phyloP scores from a whole-genome alignment of 2,329 filamentous ascomycete species.

The Xenoacremonium recifei region DNA sequence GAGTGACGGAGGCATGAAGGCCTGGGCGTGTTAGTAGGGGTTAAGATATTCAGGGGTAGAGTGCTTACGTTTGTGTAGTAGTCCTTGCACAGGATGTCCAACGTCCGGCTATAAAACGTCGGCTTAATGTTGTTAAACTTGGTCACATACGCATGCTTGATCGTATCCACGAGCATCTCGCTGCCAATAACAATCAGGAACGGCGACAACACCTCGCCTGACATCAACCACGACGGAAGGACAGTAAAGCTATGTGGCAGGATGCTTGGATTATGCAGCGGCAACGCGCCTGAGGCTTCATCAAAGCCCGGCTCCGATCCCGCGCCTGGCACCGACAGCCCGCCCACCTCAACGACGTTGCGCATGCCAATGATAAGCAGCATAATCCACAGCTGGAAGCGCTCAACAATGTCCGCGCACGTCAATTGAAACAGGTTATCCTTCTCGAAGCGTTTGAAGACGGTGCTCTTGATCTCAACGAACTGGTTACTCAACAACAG shows the following conservation, averaged over 20 bases:
- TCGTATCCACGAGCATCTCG: constrained; percentile 94
- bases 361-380: constrained; percentile 92
- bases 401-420: constrained; percentile 93
- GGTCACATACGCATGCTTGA: constrained; percentile 96
- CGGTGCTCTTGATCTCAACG: constrained; percentile 96
- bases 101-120: constrained; percentile 80
- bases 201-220: constrained; percentile 85
- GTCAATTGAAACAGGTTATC: constrained; percentile 96
- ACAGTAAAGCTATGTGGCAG: constrained; percentile 89
- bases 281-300: constrained; percentile 52
- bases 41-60: not conserved
- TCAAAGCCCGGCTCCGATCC: constrained; percentile 48
- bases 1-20: constrained; percentile 86
- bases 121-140: constrained; percentile 99
- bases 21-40: constrained; percentile 43
- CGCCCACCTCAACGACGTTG: constrained; percentile 94
- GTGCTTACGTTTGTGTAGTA: constrained; percentile 85
- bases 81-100: constrained; percentile 94
- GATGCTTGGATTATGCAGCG: constrained; percentile 68
- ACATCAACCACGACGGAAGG: constrained; percentile 73
- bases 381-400: constrained; percentile 98
- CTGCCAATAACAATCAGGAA: constrained; percentile 93
- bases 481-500: constrained; percentile 96
- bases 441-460: constrained; percentile 98
- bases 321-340: constrained; percentile 63